Evolutionary conservation across 352 stramenopile species (phyloP).

Genomic region (Thalassiosira pacifica): DNA sequence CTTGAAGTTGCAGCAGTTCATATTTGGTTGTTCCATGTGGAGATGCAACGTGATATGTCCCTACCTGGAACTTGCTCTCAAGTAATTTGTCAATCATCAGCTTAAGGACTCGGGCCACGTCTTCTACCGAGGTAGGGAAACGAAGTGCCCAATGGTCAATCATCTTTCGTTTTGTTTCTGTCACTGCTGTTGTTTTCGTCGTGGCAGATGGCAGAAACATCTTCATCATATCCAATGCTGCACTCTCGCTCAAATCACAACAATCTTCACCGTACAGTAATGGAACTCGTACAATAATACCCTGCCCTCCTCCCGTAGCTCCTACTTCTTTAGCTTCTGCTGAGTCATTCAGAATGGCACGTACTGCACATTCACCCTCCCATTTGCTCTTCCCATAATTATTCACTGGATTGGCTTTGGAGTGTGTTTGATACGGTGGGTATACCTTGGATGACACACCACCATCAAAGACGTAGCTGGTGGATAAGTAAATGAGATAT

Average conservation of each 20-base stretch:
- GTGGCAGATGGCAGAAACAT: conserved; percentile 31
- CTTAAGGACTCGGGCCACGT: conserved; percentile 45
- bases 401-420: conserved; percentile 43
- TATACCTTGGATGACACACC: conserved; percentile 30
- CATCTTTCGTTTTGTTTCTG: conserved; percentile 15
- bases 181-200: neutral
- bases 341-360: conserved; percentile 44
- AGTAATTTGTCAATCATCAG: conserved; percentile 54
- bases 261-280: conserved; percentile 64
- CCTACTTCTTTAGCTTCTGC: neutral
- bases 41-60: conserved; percentile 57
- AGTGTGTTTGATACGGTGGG: conserved; percentile 49
- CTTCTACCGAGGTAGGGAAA: conserved; percentile 58
- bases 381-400: conserved; percentile 60
- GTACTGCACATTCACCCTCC: conserved; percentile 48
- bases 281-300: conserved; percentile 53
- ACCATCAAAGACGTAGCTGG: conserved; percentile 60
- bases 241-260: conserved; percentile 46
- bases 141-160: conserved; percentile 59
- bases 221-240: conserved; percentile 62
- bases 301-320: neutral
- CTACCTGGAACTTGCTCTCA: conserved; percentile 16
- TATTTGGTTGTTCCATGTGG: conserved; percentile 57
- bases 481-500: conserved; percentile 60
- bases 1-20: conserved; percentile 45